Conservation (phyloP, 1,284 basidiomycete genomes). For the Moesziomyces antarcticus region DNA sequence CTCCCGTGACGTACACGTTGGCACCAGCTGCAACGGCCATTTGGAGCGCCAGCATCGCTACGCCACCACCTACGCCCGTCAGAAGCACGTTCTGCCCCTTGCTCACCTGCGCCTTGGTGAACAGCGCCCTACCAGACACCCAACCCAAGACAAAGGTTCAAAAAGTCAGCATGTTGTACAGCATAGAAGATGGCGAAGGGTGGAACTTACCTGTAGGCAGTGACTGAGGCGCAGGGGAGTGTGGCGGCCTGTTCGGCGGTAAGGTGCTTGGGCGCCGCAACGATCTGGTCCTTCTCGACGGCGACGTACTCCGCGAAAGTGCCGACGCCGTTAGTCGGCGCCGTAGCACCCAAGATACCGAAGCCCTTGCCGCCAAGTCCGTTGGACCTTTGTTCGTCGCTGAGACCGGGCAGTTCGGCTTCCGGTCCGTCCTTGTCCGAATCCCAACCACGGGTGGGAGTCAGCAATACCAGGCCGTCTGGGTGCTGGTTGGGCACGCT, state of each 20-base stretch:
- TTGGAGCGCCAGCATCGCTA: constrained; percentile 81
- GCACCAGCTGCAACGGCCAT: constrained; percentile 81
- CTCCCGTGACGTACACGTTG: constrained; percentile 84
- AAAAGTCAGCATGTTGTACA: no score
- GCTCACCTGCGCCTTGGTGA: constrained; percentile 76
- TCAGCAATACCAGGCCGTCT: constrained; percentile 74
- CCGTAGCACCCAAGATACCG: constrained; percentile 58
- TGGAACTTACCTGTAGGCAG: constrained; percentile 75
- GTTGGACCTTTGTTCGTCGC: constrained; percentile 38
- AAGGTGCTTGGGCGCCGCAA: constrained; percentile 77
- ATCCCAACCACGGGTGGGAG: constrained; percentile 80
- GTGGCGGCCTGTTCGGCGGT: constrained; percentile 78
- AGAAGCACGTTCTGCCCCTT: constrained; percentile 80
- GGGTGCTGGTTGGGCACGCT: constrained; percentile 32
- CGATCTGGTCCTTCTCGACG: constrained; percentile 77
- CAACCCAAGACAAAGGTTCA: no score
- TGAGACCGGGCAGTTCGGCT: constrained; percentile 46
- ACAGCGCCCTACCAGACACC: constrained; percentile 72
- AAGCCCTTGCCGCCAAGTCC: constrained; percentile 57
- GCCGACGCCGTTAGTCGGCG: constrained; percentile 69
- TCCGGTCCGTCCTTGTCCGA: constrained; percentile 73
- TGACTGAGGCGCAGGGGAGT: constrained; percentile 81
- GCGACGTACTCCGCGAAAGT: constrained; percentile 82
- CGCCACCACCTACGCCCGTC: constrained; percentile 74
- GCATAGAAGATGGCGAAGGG: not conserved